phyloP scores from a whole-genome alignment of 352 stramenopile species.

The Phytophthora foliorum region DNA sequence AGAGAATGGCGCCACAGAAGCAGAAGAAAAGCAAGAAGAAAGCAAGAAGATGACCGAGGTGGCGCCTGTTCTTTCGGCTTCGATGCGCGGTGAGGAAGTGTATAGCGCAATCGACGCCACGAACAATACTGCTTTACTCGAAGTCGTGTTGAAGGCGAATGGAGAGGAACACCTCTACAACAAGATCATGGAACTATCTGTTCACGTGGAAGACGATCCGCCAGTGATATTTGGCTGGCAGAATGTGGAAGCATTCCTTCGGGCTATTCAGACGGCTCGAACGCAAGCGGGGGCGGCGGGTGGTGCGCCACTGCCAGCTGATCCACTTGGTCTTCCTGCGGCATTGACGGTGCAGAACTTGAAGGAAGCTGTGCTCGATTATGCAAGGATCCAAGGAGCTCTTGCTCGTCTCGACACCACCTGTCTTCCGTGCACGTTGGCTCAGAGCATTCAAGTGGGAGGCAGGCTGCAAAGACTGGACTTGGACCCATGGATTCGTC shows the following conservation, averaged over 20 bases:
- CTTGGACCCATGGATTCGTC: too few species aligned
- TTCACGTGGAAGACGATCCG: constrained; percentile 4
- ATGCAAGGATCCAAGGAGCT: constrained; percentile 5
- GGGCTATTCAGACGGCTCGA: constrained; percentile 1
- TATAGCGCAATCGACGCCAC: neutral
- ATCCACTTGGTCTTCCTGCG: constrained; percentile 11
- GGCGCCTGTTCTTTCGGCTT: neutral
- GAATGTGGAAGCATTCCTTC: neutral
- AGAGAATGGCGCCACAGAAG: too few species aligned
- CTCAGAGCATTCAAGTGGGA: neutral
- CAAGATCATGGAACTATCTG: constrained; percentile 11
- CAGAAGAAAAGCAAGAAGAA: constrained; percentile 8
- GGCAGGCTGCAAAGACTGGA: too few species aligned
- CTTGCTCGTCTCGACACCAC: constrained; percentile 16
- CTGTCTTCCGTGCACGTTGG: constrained; percentile 12
- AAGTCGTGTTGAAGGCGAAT: constrained; percentile 12
- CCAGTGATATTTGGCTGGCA: constrained; percentile 8
- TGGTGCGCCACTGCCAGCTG: constrained; percentile 17
- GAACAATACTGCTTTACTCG: neutral
- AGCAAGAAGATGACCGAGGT: constrained; percentile 6
- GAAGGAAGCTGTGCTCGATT: constrained; percentile 16
- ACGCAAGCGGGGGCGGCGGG: too few species aligned
- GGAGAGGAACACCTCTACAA: constrained; percentile 13
- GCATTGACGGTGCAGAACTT: constrained; percentile 20
- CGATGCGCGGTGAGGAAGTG: neutral